Percentiles rank a stretch among this genome's conserved stretches.
Evolutionary conservation across 2,329 filamentous ascomycete genomes (phyloP).

Genomic region (Exophiala sideris): DNA sequence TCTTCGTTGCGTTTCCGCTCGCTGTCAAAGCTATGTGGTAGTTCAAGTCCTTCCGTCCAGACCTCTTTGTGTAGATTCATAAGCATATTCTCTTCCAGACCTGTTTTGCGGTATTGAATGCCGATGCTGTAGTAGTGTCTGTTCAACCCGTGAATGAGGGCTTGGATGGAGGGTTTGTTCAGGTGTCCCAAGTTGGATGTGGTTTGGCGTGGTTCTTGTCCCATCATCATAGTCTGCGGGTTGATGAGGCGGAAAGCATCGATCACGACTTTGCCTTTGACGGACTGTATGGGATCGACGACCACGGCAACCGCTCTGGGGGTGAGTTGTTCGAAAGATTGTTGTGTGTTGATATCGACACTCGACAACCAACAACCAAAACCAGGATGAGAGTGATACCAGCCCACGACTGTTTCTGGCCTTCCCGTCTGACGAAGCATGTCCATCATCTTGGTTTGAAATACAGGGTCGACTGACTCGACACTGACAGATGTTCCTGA

Average conservation of each 20-base stretch:
- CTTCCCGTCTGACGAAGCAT: slow-evolving; percentile 97
- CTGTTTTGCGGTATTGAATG: slow-evolving; percentile 97
- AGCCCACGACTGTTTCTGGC: slow-evolving; percentile 94
- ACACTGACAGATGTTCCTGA: slow-evolving; percentile 97
- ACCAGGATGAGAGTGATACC: slow-evolving; percentile 99
- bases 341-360: slow-evolving; percentile 99
- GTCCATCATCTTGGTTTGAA: slow-evolving; percentile 99
- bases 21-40: slow-evolving; percentile 91
- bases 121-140: slow-evolving; percentile 98
- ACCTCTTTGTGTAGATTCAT: slow-evolving; percentile 99
- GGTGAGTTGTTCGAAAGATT: slow-evolving; percentile 98
- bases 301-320: slow-evolving; percentile 96
- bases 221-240: slow-evolving; percentile 95
- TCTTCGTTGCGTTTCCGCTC: slow-evolving; percentile 86
- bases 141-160: slow-evolving; percentile 95
- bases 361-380: slow-evolving; percentile 99
- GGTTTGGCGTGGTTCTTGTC: slow-evolving; percentile 94
- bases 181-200: slow-evolving; percentile 96
- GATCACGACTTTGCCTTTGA: slow-evolving; percentile 99
- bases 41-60: slow-evolving; percentile 95
- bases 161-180: slow-evolving; percentile 99
- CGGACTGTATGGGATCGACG: slow-evolving; percentile 96
- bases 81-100: slow-evolving; percentile 97
- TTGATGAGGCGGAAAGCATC: slow-evolving; percentile 98
- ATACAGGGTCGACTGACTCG: slow-evolving; percentile 96